Evolutionary conservation across 78 protist species (phyloP).

Genomic region (Dictyostelium brefeldianum): DNA sequence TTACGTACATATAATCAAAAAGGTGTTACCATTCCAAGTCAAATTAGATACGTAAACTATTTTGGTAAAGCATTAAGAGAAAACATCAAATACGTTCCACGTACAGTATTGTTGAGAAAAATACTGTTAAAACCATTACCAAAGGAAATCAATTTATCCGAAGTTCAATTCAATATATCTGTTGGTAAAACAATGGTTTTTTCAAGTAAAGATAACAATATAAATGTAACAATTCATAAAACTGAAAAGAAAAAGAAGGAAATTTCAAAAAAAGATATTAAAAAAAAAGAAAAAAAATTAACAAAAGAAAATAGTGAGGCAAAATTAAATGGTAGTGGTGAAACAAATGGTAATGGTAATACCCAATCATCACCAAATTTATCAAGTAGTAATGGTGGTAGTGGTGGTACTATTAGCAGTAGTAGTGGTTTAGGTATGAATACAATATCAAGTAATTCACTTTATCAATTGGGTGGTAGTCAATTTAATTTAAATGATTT

Average conservation of each 20-base stretch:
- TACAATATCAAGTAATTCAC: neutral
- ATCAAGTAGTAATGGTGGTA: neutral
- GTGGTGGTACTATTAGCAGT: neutral
- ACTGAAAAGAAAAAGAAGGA: slow-evolving; percentile 43
- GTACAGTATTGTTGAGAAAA: slow-evolving; percentile 2
- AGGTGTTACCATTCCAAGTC: slow-evolving; percentile 94
- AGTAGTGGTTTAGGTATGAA: neutral
- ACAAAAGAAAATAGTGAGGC: slow-evolving; percentile 16
- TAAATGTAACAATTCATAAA: slow-evolving; percentile 28
- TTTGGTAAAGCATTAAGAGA: slow-evolving; percentile 61
- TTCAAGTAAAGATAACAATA: slow-evolving; percentile 8
- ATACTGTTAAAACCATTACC: slow-evolving; percentile 69
- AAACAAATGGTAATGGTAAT: neutral
- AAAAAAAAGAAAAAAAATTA: slow-evolving; percentile 16
- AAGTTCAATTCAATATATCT: slow-evolving; percentile 48
- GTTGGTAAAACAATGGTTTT: slow-evolving; percentile 55
- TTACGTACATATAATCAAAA: slow-evolving; percentile 84
- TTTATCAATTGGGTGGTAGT: slow-evolving; percentile 10
- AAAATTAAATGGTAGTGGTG: neutral
- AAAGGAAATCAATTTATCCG: slow-evolving; percentile 35
- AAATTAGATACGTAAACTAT: slow-evolving; percentile 86
- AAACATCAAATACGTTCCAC: slow-evolving; percentile 2
- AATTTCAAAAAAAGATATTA: neutral
- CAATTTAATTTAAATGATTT: slow-evolving; percentile 25
- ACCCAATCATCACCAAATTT: neutral